Evolutionary conservation across 1,284 basidiomycete genomes (phyloP).

Genomic region (Chondrostereum purpureum): DNA sequence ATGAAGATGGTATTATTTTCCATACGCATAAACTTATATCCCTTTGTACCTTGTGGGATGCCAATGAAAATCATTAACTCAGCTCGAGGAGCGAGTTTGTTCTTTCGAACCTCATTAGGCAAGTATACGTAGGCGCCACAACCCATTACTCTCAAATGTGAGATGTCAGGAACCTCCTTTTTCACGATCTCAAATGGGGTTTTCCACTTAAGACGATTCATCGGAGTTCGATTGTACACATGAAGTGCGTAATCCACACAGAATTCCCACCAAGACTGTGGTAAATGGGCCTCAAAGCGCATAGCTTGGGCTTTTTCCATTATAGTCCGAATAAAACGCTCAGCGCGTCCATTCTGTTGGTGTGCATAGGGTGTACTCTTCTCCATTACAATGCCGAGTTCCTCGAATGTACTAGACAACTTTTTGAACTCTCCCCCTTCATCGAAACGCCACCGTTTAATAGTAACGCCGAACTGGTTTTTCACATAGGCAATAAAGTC

Average conservation of each 20-base stretch:
- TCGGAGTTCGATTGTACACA: slow-evolving; percentile 17
- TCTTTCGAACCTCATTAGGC: slow-evolving; percentile 14
- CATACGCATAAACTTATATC: no score
- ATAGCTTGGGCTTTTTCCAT: slow-evolving; percentile 20
- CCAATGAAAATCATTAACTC: slow-evolving; percentile 19
- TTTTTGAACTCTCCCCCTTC: not conserved
- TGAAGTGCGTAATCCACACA: slow-evolving; percentile 15
- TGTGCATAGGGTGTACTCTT: slow-evolving; percentile 21
- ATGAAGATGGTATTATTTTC: slow-evolving; percentile 12
- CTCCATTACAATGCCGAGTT: slow-evolving; percentile 16
- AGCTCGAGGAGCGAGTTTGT: slow-evolving; percentile 12
- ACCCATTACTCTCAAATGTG: slow-evolving; percentile 20
- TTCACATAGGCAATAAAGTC: not conserved
- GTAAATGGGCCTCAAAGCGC: slow-evolving; percentile 18
- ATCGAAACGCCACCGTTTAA: not conserved
- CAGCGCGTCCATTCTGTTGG: slow-evolving; percentile 26
- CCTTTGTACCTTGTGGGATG: no score
- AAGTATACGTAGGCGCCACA: slow-evolving; percentile 17
- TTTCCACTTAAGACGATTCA: slow-evolving; percentile 11
- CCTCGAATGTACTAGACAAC: not conserved
- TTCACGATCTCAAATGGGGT: slow-evolving; percentile 20
- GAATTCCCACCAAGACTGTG: slow-evolving; percentile 17
- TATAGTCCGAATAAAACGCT: slow-evolving; percentile 24
- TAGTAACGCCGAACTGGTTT: not conserved
- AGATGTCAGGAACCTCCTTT: slow-evolving; percentile 19